phyloP scores from a whole-genome alignment of 2,329 filamentous ascomycete genomes.

The Incumbomyces lentus region DNA sequence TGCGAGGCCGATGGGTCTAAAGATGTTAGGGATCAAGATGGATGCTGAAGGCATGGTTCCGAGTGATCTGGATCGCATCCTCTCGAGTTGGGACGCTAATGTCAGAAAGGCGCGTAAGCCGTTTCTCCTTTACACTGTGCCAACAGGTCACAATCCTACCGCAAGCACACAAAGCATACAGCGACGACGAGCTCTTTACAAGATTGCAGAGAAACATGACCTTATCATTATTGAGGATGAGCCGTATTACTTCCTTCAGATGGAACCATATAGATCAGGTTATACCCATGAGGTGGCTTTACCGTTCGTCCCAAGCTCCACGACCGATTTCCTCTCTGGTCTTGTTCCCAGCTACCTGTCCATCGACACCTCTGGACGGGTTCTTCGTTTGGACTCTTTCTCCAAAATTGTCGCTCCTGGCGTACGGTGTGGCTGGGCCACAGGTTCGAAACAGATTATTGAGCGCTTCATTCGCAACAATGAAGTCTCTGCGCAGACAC shows the following conservation, averaged over 20 bases:
- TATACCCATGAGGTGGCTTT: conserved; percentile 40
- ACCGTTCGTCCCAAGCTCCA: conserved; percentile 37
- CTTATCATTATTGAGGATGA: conserved; percentile 84
- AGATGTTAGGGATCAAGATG: conserved; percentile 37
- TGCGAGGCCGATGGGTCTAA: conserved; percentile 51
- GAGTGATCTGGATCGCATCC: no score
- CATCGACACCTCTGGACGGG: conserved; percentile 57
- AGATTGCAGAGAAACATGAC: conserved; percentile 72
- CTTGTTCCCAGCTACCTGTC: no score
- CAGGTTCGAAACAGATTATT: conserved; percentile 71
- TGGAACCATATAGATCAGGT: conserved; percentile 57
- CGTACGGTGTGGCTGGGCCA: conserved; percentile 76
- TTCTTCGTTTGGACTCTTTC: conserved; percentile 84
- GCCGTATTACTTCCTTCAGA: conserved; percentile 87
- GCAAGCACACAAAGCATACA: conserved; percentile 65
- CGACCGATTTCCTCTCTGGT: no score
- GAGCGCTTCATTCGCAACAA: conserved; percentile 73
- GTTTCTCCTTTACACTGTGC: conserved; percentile 59
- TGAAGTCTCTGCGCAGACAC: conserved; percentile 75
- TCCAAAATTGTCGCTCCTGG: conserved; percentile 84
- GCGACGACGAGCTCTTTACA: conserved; percentile 63
- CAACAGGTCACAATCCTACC: conserved; percentile 82
- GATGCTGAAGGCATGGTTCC: no score
- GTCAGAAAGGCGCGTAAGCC: conserved; percentile 47
- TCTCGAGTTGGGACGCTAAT: conserved; percentile 25